A percentile compares a stretch with the other conserved stretches of the same genome.
These are phyloP conservation scores for Monosporascus sp. DNA, from an alignment of 2,329 filamentous ascomycete genomes.

Conservation along the genomic window DNA sequence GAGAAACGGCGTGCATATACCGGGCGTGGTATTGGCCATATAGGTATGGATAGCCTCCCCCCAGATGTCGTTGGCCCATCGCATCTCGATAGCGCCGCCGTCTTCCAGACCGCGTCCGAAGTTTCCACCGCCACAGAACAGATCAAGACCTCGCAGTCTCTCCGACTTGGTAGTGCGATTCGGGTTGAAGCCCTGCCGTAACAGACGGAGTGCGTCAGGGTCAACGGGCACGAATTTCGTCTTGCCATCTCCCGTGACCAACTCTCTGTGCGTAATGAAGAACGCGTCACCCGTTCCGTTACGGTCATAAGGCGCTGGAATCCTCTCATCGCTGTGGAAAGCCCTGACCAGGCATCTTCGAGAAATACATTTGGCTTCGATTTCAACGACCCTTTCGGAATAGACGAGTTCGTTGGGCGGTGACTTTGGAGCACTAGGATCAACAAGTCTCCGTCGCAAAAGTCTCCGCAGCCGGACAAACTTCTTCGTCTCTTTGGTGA, in stretches of 20 bases:
- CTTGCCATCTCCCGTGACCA: conserved; percentile 15
- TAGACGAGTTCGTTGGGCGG: conserved; percentile 47
- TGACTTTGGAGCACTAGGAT: conserved; percentile 23
- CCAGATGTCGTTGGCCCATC: conserved; percentile 64
- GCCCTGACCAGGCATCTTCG: conserved; percentile 56
- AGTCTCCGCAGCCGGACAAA: conserved; percentile 47
- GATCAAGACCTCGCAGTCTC: conserved; percentile 57
- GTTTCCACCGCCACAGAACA: conserved; percentile 75
- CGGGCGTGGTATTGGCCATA: conserved; percentile 54
- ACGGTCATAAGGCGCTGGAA: conserved; percentile 61
- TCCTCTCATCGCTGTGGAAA: conserved; percentile 36
- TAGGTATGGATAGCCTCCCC: conserved; percentile 64
- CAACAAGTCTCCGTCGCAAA: conserved; percentile 39
- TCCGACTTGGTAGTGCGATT: conserved; percentile 12
- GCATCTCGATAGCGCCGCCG: conserved; percentile 58
- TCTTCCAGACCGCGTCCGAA: conserved; percentile 74
- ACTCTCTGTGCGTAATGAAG: conserved; percentile 47
- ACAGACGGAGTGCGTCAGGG: conserved; percentile 16
- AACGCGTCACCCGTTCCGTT: conserved; percentile 63
- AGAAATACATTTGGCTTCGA: conserved; percentile 38
- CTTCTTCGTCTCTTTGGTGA: conserved; percentile 17
- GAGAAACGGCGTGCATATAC: conserved; percentile 49
- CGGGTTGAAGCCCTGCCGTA: conserved; percentile 55
- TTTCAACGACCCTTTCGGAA: conserved; percentile 20
- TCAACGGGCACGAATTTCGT: conserved; percentile 30